These are phyloP conservation scores for Tulasnella sp. DNA, from an alignment of 768 basidiomycete species.

Conservation along the genomic window DNA sequence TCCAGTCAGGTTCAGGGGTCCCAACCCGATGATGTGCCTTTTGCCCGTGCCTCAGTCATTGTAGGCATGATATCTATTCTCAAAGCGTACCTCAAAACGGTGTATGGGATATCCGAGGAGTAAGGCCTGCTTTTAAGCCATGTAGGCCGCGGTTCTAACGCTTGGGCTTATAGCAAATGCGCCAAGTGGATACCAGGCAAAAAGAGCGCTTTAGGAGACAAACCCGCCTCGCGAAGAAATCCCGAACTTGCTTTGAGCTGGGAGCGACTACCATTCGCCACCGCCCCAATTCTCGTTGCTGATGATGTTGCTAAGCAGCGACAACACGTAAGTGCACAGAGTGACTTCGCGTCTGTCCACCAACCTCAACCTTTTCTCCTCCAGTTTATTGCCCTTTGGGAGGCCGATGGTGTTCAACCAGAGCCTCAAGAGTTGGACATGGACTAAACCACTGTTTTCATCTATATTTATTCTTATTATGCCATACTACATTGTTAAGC, in stretches of 20 bases:
- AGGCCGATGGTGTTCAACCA: constrained; percentile 66
- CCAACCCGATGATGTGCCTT: constrained; percentile 8
- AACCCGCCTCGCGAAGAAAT: constrained; percentile 57
- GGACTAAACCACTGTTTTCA: background rate
- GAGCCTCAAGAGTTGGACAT: constrained; percentile 26
- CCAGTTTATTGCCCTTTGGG: constrained; percentile 76
- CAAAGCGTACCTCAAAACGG: constrained; percentile 74
- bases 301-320: constrained; percentile 63
- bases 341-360: background rate
- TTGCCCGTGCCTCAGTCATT: constrained; percentile 55
- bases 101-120: constrained; percentile 92
- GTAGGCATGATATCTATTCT: constrained; percentile 83
- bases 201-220: constrained; percentile 87
- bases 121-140: constrained; percentile 36
- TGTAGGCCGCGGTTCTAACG: constrained; percentile 3
- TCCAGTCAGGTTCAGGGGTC: background rate
- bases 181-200: constrained; percentile 81
- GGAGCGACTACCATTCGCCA: constrained; percentile 69
- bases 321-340: constrained; percentile 40
- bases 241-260: constrained; percentile 63
- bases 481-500: background rate
- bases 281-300: constrained; percentile 54
- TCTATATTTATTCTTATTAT: constrained; percentile 5
- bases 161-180: constrained; percentile 66
- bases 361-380: constrained; percentile 23